Evolutionary conservation across 2,329 filamentous ascomycete genomes (phyloP).

Genomic region (Dichotomopilus funicola): DNA sequence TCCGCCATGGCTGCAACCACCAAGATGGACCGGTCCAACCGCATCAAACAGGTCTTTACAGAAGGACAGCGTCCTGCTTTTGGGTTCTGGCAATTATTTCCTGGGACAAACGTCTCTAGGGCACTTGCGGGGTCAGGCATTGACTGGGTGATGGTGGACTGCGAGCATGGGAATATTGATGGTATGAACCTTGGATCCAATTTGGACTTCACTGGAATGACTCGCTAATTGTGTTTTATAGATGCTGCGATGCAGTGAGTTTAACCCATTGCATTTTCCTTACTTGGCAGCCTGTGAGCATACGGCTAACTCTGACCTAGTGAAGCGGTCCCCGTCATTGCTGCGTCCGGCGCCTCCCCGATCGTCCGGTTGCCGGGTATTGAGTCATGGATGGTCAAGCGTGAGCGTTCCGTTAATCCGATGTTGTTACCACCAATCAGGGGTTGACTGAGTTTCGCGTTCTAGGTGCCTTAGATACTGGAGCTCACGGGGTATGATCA

Average conservation of each 20-base stretch:
- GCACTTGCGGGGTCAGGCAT: slow-evolving; percentile 55
- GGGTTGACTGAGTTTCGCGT: slow-evolving; percentile 18
- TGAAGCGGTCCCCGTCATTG: slow-evolving; percentile 50
- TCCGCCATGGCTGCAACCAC: slow-evolving; percentile 7
- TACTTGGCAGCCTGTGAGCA: too few relatives aligned
- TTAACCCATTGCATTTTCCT: too few relatives aligned
- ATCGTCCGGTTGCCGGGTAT: slow-evolving; percentile 53
- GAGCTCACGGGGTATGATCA: slow-evolving; percentile 50
- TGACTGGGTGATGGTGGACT: slow-evolving; percentile 60
- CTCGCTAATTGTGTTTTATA: slow-evolving; percentile 19
- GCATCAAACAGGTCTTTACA: slow-evolving; percentile 43
- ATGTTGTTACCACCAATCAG: not conserved
- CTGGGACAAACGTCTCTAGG: slow-evolving; percentile 53
- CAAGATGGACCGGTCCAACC: slow-evolving; percentile 41
- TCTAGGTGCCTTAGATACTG: slow-evolving; percentile 49
- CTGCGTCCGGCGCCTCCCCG: slow-evolving; percentile 47
- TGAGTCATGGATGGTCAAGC: slow-evolving; percentile 51
- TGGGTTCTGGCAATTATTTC: slow-evolving; percentile 59
- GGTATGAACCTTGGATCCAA: slow-evolving; percentile 28
- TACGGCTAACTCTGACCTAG: too few relatives aligned
- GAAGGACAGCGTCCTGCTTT: slow-evolving; percentile 43
- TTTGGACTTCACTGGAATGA: not conserved
- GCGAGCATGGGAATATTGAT: slow-evolving; percentile 51
- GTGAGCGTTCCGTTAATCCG: slow-evolving; percentile 30
- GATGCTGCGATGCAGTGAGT: slow-evolving; percentile 46